Conservation (phyloP, 495 filamentous ascomycete genomes). For the Tricharina praecox region DNA sequence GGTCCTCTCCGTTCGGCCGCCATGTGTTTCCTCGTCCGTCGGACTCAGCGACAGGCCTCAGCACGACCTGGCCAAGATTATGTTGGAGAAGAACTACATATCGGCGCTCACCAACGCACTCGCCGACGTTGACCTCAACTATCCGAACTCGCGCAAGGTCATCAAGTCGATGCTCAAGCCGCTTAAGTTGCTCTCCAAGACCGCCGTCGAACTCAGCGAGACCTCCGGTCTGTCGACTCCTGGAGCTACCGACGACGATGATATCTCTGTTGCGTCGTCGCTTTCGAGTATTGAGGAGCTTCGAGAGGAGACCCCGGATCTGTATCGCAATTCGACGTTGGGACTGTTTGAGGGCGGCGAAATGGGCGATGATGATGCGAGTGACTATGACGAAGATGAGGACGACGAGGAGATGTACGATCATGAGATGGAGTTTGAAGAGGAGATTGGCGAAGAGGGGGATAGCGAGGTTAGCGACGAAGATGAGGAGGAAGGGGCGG, state of each 20-base stretch:
- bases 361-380: conserved; percentile 64
- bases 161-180: conserved; percentile 93
- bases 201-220: conserved; percentile 69
- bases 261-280: conserved; percentile 77
- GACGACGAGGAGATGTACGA: conserved; percentile 64
- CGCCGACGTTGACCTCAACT: conserved; percentile 89
- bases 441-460: conserved; percentile 34
- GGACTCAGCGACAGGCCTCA: conserved; percentile 32
- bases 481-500: conserved; percentile 55
- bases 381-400: conserved; percentile 69
- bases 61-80: conserved; percentile 70
- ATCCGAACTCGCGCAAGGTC: conserved; percentile 67
- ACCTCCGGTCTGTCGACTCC: conserved; percentile 51
- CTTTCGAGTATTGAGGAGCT: conserved; percentile 73
- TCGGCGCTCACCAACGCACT: conserved; percentile 74
- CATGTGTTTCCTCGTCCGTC: conserved; percentile 19
- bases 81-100: conserved; percentile 97
- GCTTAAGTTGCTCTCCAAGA: conserved; percentile 68
- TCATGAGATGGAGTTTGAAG: conserved; percentile 47
- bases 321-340: conserved; percentile 88
- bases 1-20: conserved; percentile 65
- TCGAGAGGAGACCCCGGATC: conserved; percentile 89
- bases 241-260: conserved; percentile 63
- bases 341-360: conserved; percentile 85
- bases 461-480: conserved; percentile 88